These are phyloP conservation scores for Colletotrichum musae DNA, from an alignment of 2,329 filamentous ascomycete genomes.

Conservation along the genomic window DNA sequence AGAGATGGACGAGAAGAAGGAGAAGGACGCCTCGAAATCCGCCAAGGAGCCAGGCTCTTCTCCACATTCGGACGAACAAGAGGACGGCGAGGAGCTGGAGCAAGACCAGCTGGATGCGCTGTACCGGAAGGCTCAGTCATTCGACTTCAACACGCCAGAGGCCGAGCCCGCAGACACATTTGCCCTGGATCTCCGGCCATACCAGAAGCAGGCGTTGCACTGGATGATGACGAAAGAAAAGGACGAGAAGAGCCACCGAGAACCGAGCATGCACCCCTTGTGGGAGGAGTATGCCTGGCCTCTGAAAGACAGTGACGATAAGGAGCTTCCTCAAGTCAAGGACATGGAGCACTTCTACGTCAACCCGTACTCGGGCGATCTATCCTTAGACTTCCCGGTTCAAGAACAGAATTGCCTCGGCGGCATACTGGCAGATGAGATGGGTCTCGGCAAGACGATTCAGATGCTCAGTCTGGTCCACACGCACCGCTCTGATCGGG, in stretches of 20 bases:
- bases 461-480: constrained; percentile 98
- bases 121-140: constrained; percentile 96
- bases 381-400: constrained; percentile 90
- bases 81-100: constrained; percentile 92
- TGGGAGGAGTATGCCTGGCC: constrained; percentile 99
- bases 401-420: constrained; percentile 97
- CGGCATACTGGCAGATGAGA: constrained; percentile 94
- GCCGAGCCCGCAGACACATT: constrained; percentile 88
- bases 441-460: constrained; percentile 98
- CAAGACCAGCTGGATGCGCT: constrained; percentile 95
- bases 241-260: constrained; percentile 78
- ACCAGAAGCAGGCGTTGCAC: constrained; percentile 94
- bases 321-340: constrained; percentile 76
- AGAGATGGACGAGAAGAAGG: constrained; percentile 86
- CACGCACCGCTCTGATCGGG: constrained; percentile 77
- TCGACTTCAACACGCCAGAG: constrained; percentile 93
- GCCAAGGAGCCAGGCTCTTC: constrained; percentile 59
- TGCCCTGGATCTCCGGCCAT: constrained; percentile 85
- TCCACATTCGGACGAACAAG: constrained; percentile 76
- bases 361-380: constrained; percentile 95
- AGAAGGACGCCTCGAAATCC: constrained; percentile 64
- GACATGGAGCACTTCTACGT: constrained; percentile 87
- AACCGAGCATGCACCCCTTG: constrained; percentile 92
- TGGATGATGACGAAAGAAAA: constrained; percentile 98
- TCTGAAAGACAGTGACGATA: constrained; percentile 86